Conservation (phyloP, 495 filamentous ascomycete species). For the Hypomontagnella monticulosa region DNA sequence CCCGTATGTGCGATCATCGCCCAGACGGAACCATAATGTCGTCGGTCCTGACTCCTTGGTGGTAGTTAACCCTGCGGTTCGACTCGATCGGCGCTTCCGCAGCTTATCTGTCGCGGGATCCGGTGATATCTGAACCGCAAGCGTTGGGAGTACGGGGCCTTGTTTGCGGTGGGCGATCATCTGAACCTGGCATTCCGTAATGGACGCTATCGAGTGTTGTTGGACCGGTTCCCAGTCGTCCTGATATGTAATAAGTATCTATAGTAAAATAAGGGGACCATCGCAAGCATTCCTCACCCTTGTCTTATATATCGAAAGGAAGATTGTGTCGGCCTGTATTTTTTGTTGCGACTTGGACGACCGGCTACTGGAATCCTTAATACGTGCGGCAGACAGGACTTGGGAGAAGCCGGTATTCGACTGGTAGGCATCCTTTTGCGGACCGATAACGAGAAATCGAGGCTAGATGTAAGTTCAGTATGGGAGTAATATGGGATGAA, state of each 20-base stretch:
- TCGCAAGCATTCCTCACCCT: slow-evolving; percentile 51
- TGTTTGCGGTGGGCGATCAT: slow-evolving; percentile 64
- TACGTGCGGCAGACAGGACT: slow-evolving; percentile 41
- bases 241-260: slow-evolving; percentile 45
- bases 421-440: slow-evolving; percentile 33
- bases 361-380: slow-evolving; percentile 42
- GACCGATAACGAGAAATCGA: slow-evolving; percentile 59
- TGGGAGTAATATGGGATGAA: background rate
- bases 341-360: slow-evolving; percentile 44
- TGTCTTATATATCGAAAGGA: slow-evolving; percentile 64
- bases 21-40: slow-evolving; percentile 54
- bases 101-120: slow-evolving; percentile 61
- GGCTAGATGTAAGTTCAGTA: slow-evolving; percentile 45
- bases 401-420: slow-evolving; percentile 40
- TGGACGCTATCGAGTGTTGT: slow-evolving; percentile 59
- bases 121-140: slow-evolving; percentile 61
- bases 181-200: slow-evolving; percentile 63
- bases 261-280: background rate
- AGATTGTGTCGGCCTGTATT: slow-evolving; percentile 50
- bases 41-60: slow-evolving; percentile 54
- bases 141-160: slow-evolving; percentile 58
- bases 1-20: slow-evolving; percentile 50
- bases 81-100: slow-evolving; percentile 65
- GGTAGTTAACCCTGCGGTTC: slow-evolving; percentile 59
- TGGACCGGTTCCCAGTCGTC: slow-evolving; percentile 61